phyloP scores from a whole-genome alignment of 2,329 filamentous ascomycete species.

The Neopestalotiopsis clavispora region DNA sequence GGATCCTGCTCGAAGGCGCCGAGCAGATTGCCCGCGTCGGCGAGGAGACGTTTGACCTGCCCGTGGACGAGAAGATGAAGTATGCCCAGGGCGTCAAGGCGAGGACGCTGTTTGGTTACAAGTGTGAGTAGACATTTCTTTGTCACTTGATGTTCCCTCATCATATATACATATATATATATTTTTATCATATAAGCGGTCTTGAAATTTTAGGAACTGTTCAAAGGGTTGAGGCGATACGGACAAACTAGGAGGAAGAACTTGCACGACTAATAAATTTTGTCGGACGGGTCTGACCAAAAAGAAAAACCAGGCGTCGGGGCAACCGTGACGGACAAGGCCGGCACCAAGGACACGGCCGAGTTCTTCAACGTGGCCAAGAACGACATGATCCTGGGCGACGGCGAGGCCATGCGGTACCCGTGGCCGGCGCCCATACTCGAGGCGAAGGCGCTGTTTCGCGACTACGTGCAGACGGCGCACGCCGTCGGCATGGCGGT shows the following conservation, averaged over 20 bases:
- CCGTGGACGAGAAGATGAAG: slow-evolving; percentile 33
- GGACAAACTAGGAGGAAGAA: no score
- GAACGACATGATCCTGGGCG: slow-evolving; percentile 33
- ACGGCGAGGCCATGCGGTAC: slow-evolving; percentile 26
- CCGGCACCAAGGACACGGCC: slow-evolving; percentile 34
- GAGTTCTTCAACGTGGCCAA: slow-evolving; percentile 41
- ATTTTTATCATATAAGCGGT: neutral
- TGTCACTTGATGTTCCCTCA: neutral
- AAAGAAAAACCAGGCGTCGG: slow-evolving; percentile 23
- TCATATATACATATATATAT: neutral
- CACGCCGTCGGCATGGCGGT: slow-evolving; percentile 35
- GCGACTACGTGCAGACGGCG: slow-evolving; percentile 30
- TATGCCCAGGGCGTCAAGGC: slow-evolving; percentile 20
- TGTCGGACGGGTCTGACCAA: neutral
- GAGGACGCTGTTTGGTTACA: slow-evolving; percentile 37
- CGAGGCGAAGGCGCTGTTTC: slow-evolving; percentile 29
- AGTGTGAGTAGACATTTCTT: slow-evolving; percentile 19
- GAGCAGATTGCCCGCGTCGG: slow-evolving; percentile 28
- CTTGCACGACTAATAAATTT: neutral
- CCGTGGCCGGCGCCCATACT: slow-evolving; percentile 33
- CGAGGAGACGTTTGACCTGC: slow-evolving; percentile 32
- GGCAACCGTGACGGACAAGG: slow-evolving; percentile 32
- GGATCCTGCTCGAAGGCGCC: slow-evolving; percentile 25
- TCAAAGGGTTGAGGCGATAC: no score
- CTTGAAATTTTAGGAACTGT: no score